Evolutionary conservation across 805 yeast genomes (phyloP).

Genomic region (Dipodascopsis tothii): DNA sequence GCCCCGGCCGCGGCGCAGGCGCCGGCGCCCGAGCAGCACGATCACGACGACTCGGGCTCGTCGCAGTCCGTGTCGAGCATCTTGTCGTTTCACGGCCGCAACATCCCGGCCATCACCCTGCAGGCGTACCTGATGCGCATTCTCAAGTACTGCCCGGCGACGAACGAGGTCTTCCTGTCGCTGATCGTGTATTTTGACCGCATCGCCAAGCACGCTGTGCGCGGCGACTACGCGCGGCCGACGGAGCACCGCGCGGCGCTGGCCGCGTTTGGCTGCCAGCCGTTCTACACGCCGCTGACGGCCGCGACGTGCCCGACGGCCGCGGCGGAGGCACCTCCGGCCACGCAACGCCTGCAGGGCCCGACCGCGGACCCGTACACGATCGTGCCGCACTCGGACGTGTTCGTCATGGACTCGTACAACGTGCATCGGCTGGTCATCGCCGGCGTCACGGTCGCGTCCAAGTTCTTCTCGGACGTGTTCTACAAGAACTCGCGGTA

Average conservation of each 20-base stretch:
- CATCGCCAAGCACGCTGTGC: conserved; percentile 74
- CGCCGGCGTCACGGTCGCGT: conserved; percentile 90
- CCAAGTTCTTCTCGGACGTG: conserved; percentile 89
- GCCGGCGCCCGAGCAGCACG: background rate
- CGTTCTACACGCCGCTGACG: background rate
- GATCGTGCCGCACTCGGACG: conserved; percentile 15
- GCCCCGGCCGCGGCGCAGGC: conserved; percentile 1
- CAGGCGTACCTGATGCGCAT: conserved; percentile 86
- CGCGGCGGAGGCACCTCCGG: no score
- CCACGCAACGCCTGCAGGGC: background rate
- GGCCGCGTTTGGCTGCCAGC: background rate
- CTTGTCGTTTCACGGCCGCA: conserved; percentile 89
- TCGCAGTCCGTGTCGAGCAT: conserved; percentile 29
- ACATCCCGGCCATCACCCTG: conserved; percentile 88
- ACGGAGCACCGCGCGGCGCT: background rate
- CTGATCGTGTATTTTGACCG: conserved; percentile 89
- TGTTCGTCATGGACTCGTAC: conserved; percentile 91
- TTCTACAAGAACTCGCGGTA: conserved; percentile 90
- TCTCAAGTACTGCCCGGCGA: conserved; percentile 94
- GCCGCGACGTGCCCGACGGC: no score
- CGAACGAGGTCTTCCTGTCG: conserved; percentile 89
- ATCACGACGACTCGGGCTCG: background rate
- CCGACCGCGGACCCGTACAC: background rate
- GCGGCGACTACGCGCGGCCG: conserved; percentile 16
- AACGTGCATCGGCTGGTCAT: conserved; percentile 91